phyloP scores from a whole-genome alignment of 2,329 filamentous ascomycete species.

The Aaosphaeria pasadenensis region DNA sequence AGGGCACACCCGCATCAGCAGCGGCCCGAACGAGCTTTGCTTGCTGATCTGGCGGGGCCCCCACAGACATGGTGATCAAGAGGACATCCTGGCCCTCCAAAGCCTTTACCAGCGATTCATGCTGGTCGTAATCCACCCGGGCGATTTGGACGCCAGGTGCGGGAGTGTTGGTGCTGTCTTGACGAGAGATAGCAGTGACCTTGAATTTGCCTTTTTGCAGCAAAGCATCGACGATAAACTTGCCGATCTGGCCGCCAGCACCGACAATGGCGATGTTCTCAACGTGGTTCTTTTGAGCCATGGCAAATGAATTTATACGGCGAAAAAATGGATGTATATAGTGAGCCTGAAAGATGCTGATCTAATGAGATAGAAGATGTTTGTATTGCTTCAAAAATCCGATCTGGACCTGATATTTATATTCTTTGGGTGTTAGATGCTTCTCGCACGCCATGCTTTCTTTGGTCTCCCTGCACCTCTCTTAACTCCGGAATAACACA shows the following conservation, averaged over 20 bases:
- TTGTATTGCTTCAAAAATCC: not conserved
- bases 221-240: slow-evolving; percentile 27
- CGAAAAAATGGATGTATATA: too few relatives aligned
- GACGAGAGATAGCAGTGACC: slow-evolving; percentile 41
- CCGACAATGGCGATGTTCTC: slow-evolving; percentile 23
- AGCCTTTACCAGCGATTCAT: slow-evolving; percentile 12
- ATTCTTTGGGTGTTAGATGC: too few relatives aligned
- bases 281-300: slow-evolving; percentile 17
- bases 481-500: too few relatives aligned
- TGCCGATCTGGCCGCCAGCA: slow-evolving; percentile 29
- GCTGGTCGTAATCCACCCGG: slow-evolving; percentile 40
- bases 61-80: slow-evolving; percentile 30
- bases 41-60: slow-evolving; percentile 15
- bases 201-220: slow-evolving; percentile 27
- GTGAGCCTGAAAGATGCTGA: not conserved
- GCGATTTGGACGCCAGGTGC: slow-evolving; percentile 39
- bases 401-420: too few relatives aligned
- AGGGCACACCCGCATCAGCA: slow-evolving; percentile 25
- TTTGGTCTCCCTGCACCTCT: too few relatives aligned
- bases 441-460: too few relatives aligned
- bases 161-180: slow-evolving; percentile 39
- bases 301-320: too few relatives aligned
- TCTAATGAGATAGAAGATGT: not conserved
- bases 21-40: slow-evolving; percentile 24
- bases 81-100: slow-evolving; percentile 29